phyloP scores from a whole-genome alignment of 2,329 filamentous ascomycete genomes.

The Colletotrichum echinochloae region DNA sequence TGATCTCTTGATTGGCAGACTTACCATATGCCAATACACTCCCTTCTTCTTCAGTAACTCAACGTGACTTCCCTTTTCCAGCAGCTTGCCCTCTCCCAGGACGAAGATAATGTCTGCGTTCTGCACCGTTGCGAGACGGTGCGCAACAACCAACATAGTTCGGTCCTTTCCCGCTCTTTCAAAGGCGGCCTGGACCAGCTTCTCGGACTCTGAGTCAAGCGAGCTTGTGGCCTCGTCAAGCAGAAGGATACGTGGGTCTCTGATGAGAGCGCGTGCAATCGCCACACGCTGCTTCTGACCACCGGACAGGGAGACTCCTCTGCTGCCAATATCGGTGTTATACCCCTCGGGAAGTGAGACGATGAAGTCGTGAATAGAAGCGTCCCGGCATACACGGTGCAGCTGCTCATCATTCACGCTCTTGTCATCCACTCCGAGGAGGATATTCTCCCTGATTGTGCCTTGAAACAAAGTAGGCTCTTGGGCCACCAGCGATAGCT shows the following conservation, averaged over 20 bases:
- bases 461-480: constrained; percentile 80
- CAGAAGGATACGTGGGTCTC: constrained; percentile 74
- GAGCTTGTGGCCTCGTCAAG: constrained; percentile 81
- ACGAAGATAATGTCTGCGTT: constrained; percentile 86
- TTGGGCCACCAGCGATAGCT: constrained; percentile 79
- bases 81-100: constrained; percentile 72
- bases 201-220: constrained; percentile 72
- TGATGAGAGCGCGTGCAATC: constrained; percentile 76
- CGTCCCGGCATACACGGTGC: constrained; percentile 67
- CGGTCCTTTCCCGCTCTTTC: constrained; percentile 70
- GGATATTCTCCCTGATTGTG: constrained; percentile 74
- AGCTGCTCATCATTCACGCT: constrained; percentile 64
- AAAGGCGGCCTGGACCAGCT: constrained; percentile 75
- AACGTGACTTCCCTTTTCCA: constrained; percentile 65
- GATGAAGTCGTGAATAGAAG: constrained; percentile 79
- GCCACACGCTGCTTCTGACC: constrained; percentile 79
- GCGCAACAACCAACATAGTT: constrained; percentile 82
- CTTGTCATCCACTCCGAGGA: constrained; percentile 70
- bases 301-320: constrained; percentile 75
- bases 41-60: constrained; percentile 65
- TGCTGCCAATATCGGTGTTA: constrained; percentile 74
- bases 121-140: constrained; percentile 81
- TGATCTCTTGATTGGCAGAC: constrained; percentile 42
- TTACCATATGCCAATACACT: constrained; percentile 70
- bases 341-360: constrained; percentile 75